Evolutionary conservation across 495 filamentous ascomycete genomes (phyloP).

Genomic region (Darksidea phi): DNA sequence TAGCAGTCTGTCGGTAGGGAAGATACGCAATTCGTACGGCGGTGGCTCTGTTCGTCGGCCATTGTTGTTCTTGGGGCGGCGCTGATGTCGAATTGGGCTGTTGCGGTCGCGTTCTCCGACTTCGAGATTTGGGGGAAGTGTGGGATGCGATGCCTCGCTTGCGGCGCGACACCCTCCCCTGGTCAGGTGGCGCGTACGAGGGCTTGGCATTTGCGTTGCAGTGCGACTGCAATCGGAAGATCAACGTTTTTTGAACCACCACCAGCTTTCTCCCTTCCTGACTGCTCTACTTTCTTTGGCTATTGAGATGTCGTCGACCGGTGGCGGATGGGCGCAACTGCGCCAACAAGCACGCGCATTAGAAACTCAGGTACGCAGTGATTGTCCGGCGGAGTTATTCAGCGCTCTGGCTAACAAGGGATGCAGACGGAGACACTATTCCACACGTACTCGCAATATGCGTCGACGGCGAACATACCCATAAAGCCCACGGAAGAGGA

Average conservation of each 20-base stretch:
- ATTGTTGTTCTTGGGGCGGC: too few species aligned
- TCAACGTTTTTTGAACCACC: background rate
- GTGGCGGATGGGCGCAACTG: conserved; percentile 91
- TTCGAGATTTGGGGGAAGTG: conserved; percentile 7
- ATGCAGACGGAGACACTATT: conserved; percentile 85
- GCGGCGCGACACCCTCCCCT: conserved; percentile 3
- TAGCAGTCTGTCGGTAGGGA: too few species aligned
- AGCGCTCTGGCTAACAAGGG: conserved; percentile 26
- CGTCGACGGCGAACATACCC: conserved; percentile 75
- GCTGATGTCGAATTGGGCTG: too few species aligned
- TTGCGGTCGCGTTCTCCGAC: background rate
- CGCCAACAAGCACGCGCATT: conserved; percentile 87
- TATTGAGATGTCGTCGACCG: conserved; percentile 66
- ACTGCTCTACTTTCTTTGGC: background rate
- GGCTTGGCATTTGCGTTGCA: conserved; percentile 6
- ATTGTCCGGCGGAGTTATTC: conserved; percentile 9
- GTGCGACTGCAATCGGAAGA: background rate
- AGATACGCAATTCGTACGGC: too few species aligned
- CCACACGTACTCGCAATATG: conserved; percentile 93
- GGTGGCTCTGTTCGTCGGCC: too few species aligned
- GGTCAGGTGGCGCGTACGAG: conserved; percentile 7
- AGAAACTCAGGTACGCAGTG: conserved; percentile 78
- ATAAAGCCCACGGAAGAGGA: conserved; percentile 85
- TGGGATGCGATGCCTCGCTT: conserved; percentile 20
- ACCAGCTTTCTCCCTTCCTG: background rate